Evolutionary conservation across 306 rosid genomes (phyloP).

Genomic region (Benincasa hispida): DNA sequence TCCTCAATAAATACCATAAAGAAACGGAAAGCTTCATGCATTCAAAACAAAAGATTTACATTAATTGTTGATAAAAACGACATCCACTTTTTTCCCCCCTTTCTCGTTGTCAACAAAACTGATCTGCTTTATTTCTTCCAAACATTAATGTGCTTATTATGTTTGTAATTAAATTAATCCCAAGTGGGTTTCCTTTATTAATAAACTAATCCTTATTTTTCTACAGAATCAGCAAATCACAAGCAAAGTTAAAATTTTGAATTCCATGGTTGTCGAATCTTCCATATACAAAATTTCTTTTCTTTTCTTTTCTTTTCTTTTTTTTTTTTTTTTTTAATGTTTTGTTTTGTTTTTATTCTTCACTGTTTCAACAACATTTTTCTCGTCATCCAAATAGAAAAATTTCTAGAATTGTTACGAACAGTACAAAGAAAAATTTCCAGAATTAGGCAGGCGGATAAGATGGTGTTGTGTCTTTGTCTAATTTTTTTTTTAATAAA

Average conservation of each 20-base stretch:
- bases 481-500: conserved; percentile 16
- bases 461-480: conserved; percentile 35
- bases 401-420: neutral
- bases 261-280: neutral
- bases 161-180: neutral
- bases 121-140: neutral
- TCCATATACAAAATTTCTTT: neutral
- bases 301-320: neutral
- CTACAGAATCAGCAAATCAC: neutral
- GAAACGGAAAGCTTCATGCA: conserved; percentile 12
- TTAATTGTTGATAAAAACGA: neutral
- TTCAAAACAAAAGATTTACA: conserved; percentile 7
- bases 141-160: neutral
- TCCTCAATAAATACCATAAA: conserved; percentile 24
- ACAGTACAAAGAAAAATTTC: neutral
- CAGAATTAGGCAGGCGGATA: conserved; percentile 17
- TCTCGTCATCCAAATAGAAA: conserved; percentile 22
- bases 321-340: neutral
- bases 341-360: neutral
- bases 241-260: neutral
- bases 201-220: neutral
- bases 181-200: conserved; percentile 1
- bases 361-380: conserved; percentile 1
- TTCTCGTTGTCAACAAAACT: neutral
- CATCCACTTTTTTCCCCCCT: neutral